These are phyloP conservation scores for Sporothrix sp. DNA, from an alignment of 2,329 filamentous ascomycete species.

Conservation along the genomic window DNA sequence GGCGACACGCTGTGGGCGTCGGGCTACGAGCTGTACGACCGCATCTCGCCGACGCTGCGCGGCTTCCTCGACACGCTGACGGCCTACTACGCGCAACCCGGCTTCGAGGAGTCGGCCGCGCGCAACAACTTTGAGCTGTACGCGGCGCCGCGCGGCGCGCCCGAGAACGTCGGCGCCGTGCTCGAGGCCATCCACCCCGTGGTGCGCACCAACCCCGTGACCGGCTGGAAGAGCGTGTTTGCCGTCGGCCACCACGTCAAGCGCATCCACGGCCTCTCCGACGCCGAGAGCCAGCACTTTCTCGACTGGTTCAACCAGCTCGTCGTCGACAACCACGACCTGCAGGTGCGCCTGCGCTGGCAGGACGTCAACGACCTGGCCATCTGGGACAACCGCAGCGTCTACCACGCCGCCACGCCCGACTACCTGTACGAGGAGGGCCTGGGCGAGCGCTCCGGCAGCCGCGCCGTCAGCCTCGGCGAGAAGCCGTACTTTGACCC, in stretches of 20 bases:
- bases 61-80: slow-evolving; percentile 49
- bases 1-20: slow-evolving; percentile 57
- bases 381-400: slow-evolving; percentile 50
- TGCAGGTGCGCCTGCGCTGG: slow-evolving; percentile 42
- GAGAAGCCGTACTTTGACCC: slow-evolving; percentile 46
- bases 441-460: slow-evolving; percentile 38
- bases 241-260: slow-evolving; percentile 41
- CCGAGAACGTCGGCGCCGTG: slow-evolving; percentile 38
- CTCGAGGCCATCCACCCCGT: slow-evolving; percentile 45
- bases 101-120: slow-evolving; percentile 39
- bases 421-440: slow-evolving; percentile 37
- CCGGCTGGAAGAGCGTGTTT: slow-evolving; percentile 47
- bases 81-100: slow-evolving; percentile 41
- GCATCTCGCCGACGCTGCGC: slow-evolving; percentile 40
- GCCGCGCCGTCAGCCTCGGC: slow-evolving; percentile 42
- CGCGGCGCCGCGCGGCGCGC: slow-evolving; percentile 36
- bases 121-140: slow-evolving; percentile 37
- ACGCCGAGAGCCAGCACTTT: slow-evolving; percentile 38
- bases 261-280: slow-evolving; percentile 40
- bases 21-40: slow-evolving; percentile 57
- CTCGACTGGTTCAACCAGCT: slow-evolving; percentile 42
- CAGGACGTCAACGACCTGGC: slow-evolving; percentile 37
- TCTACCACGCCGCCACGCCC: slow-evolving; percentile 44
- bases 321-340: slow-evolving; percentile 45
- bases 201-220: slow-evolving; percentile 48